A percentile compares a stretch with the other conserved stretches of the same genome.
phyloP scores from a whole-genome alignment of 2,329 filamentous ascomycete species.

The Epichloe bromicola region DNA sequence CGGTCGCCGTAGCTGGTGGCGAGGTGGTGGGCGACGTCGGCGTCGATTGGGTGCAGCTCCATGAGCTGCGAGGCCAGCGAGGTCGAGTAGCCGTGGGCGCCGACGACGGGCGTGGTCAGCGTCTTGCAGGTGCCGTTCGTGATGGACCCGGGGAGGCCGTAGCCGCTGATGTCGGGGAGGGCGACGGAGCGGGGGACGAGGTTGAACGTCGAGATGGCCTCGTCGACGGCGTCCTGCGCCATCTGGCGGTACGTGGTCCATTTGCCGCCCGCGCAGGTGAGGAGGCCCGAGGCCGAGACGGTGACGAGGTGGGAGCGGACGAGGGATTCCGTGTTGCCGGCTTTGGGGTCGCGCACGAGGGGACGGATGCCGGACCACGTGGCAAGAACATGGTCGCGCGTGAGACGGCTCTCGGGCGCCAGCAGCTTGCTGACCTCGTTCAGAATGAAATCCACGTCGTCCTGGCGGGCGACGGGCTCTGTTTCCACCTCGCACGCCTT shows the following conservation, averaged over 20 bases:
- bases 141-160: slow-evolving; percentile 29
- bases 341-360: slow-evolving; percentile 68
- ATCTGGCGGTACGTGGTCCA: slow-evolving; percentile 86
- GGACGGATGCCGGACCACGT: slow-evolving; percentile 74
- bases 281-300: slow-evolving; percentile 57
- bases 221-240: slow-evolving; percentile 75
- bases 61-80: slow-evolving; percentile 21
- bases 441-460: slow-evolving; percentile 74
- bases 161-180: slow-evolving; percentile 54
- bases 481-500: slow-evolving; percentile 54
- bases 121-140: slow-evolving; percentile 65
- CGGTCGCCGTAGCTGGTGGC: slow-evolving; percentile 36
- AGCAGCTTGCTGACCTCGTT: slow-evolving; percentile 66
- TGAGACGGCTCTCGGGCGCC: slow-evolving; percentile 61
- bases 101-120: slow-evolving; percentile 57
- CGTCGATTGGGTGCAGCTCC: slow-evolving; percentile 24
- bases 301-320: slow-evolving; percentile 73
- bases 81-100: slow-evolving; percentile 55
- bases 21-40: slow-evolving; percentile 28
- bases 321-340: slow-evolving; percentile 69
- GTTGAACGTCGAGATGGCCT: slow-evolving; percentile 55
- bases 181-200: slow-evolving; percentile 39
- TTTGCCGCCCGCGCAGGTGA: slow-evolving; percentile 74
- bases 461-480: slow-evolving; percentile 59
- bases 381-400: slow-evolving; percentile 62